A percentile compares a stretch with the other conserved stretches of the same genome.
Evolutionary conservation across 2,329 filamentous ascomycete species (phyloP).

Genomic region (Pseudogymnoascus sp.): DNA sequence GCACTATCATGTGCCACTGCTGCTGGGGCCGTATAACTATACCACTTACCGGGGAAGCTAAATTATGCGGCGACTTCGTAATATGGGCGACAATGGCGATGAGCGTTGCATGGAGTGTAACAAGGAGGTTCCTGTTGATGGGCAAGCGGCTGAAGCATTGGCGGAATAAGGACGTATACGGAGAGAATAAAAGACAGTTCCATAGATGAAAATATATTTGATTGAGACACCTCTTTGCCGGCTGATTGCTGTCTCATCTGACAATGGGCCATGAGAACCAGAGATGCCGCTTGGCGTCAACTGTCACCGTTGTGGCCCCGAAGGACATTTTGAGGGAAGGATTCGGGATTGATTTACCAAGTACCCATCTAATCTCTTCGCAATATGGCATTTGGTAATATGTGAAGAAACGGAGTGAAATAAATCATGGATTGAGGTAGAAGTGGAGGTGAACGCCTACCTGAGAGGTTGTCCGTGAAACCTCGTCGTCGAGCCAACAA

Average conservation of each 20-base stretch:
- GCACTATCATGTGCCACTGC: constrained; percentile 71
- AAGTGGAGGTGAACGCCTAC: background rate
- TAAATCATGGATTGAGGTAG: background rate
- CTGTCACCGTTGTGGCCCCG: background rate
- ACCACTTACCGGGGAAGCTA: constrained; percentile 63
- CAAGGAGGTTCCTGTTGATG: background rate
- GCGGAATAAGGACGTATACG: background rate
- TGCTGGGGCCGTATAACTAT: constrained; percentile 72
- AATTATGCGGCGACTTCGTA: background rate
- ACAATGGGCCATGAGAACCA: background rate
- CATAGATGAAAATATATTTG: background rate
- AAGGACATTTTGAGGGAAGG: background rate
- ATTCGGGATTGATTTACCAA: background rate
- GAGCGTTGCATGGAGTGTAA: background rate
- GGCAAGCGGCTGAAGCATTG: background rate
- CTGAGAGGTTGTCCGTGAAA: background rate
- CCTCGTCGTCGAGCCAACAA: constrained; percentile 2
- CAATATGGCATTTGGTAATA: background rate
- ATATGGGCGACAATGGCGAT: background rate
- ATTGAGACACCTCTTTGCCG: background rate
- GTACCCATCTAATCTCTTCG: background rate
- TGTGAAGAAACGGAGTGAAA: background rate
- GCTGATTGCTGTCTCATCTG: background rate
- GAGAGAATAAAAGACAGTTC: background rate
- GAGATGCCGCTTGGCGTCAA: background rate